A percentile compares a stretch with the other conserved stretches of the same genome.
These are phyloP conservation scores for Phytophthora hibernalis DNA, from an alignment of 352 stramenopile genomes.

Conservation along the genomic window DNA sequence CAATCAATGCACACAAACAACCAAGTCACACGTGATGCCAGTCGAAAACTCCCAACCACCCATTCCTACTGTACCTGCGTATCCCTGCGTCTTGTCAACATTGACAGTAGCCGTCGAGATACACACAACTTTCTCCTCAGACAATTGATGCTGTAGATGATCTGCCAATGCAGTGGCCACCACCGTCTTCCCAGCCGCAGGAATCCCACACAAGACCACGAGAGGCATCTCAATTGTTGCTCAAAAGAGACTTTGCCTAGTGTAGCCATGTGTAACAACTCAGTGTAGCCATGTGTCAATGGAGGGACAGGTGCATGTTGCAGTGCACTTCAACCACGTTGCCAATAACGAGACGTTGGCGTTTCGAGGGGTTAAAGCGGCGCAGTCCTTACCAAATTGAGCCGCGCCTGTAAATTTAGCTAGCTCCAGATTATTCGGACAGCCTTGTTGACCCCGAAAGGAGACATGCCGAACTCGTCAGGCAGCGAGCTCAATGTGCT, in stretches of 20 bases:
- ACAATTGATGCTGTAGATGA: constrained; percentile 49
- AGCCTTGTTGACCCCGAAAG: not conserved
- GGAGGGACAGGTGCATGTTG: not conserved
- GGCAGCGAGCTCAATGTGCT: constrained; percentile 71
- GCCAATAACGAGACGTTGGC: not conserved
- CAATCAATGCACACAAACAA: constrained; percentile 2
- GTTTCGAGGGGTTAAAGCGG: not conserved
- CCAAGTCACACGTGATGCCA: not conserved
- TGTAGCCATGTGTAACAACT: constrained; percentile 21
- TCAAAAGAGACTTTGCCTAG: constrained; percentile 12
- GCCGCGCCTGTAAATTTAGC: not conserved
- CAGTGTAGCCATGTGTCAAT: constrained; percentile 23
- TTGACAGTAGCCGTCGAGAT: constrained; percentile 73
- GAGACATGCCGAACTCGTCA: constrained; percentile 38
- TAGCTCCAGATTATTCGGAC: not conserved
- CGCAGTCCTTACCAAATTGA: not conserved
- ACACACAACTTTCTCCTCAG: constrained; percentile 55
- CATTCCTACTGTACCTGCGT: constrained; percentile 51
- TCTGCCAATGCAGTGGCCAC: constrained; percentile 56
- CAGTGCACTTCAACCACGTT: not conserved
- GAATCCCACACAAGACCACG: constrained; percentile 77
- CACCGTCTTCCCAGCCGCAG: constrained; percentile 71
- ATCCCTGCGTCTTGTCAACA: constrained; percentile 62
- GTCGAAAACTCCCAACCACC: constrained; percentile 12
- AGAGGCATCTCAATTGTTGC: constrained; percentile 62